Percentiles rank a stretch among this genome's conserved stretches.
Evolutionary conservation across 768 basidiomycete genomes (phyloP).

Genomic region (Lentinula sp.): DNA sequence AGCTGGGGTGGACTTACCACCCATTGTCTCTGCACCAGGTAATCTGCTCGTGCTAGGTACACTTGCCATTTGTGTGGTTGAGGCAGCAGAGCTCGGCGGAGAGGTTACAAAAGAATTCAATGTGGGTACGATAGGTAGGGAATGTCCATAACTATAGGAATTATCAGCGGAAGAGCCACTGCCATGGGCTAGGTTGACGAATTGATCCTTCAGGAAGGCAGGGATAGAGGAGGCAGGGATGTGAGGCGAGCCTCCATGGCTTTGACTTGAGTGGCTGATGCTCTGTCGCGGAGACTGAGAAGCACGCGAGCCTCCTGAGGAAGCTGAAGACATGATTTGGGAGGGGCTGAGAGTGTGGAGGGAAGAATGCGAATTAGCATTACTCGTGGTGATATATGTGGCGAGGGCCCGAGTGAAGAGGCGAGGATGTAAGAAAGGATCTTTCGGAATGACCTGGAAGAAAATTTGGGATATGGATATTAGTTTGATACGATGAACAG

Average conservation of each 20-base stretch:
- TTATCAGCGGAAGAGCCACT: neutral
- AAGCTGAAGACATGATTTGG: slow-evolving; percentile 6
- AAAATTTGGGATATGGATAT: neutral
- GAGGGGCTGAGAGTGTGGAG: slow-evolving; percentile 15
- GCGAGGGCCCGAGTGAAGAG: slow-evolving; percentile 47
- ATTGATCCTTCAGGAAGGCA: slow-evolving; percentile 6
- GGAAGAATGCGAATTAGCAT: slow-evolving; percentile 9
- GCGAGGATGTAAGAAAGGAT: slow-evolving; percentile 71
- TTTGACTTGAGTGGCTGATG: neutral
- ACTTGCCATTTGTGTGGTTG: neutral
- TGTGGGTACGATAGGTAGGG: neutral
- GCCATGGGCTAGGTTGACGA: neutral
- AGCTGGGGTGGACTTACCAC: neutral
- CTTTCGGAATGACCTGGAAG: slow-evolving; percentile 48
- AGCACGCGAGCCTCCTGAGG: neutral
- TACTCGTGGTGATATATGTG: slow-evolving; percentile 24
- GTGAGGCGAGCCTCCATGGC: slow-evolving; percentile 3
- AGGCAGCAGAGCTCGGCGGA: neutral
- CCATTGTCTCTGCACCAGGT: neutral
- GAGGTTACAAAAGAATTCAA: neutral
- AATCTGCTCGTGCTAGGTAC: neutral
- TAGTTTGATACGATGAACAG: slow-evolving; percentile 5
- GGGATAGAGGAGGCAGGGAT: slow-evolving; percentile 3
- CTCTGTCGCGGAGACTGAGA: slow-evolving; percentile 1
- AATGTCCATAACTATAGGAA: neutral